A percentile compares a stretch with the other conserved stretches of the same genome.
Evolutionary conservation across 106 monocot species (phyloP).

Genomic region (Dendrobium chrysotoxum): DNA sequence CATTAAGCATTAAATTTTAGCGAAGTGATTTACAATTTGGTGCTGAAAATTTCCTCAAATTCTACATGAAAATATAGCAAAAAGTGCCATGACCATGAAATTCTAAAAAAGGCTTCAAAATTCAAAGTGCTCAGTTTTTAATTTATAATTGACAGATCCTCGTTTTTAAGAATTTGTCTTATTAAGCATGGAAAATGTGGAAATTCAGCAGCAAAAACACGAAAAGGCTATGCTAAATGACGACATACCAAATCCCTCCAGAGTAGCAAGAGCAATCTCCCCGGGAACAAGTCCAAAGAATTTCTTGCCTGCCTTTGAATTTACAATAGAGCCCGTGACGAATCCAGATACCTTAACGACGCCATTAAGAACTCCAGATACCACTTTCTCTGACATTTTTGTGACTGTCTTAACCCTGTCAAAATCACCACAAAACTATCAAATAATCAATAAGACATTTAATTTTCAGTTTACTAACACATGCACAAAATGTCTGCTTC

Average conservation of each 20-base stretch:
- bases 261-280: constrained; percentile 75
- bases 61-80: background rate
- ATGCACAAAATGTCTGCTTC: background rate
- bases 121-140: background rate
- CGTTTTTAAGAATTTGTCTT: background rate
- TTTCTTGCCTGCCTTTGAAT: constrained; percentile 76
- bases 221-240: background rate
- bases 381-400: constrained; percentile 82
- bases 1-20: background rate
- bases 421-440: background rate
- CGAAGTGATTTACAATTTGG: background rate
- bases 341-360: constrained; percentile 84
- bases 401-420: constrained; percentile 69
- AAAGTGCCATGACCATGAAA: background rate
- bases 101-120: background rate
- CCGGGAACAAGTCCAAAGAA: constrained; percentile 69
- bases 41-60: background rate
- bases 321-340: constrained; percentile 69
- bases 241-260: constrained; percentile 82
- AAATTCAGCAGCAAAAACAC: background rate
- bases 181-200: background rate
- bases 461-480: background rate
- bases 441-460: background rate
- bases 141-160: background rate
- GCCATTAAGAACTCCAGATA: constrained; percentile 54